Percentiles rank a stretch among this genome's conserved stretches.
These are phyloP conservation scores for Tetraselmis chui DNA, from an alignment of 139 green algal species.

Conservation along the genomic window DNA sequence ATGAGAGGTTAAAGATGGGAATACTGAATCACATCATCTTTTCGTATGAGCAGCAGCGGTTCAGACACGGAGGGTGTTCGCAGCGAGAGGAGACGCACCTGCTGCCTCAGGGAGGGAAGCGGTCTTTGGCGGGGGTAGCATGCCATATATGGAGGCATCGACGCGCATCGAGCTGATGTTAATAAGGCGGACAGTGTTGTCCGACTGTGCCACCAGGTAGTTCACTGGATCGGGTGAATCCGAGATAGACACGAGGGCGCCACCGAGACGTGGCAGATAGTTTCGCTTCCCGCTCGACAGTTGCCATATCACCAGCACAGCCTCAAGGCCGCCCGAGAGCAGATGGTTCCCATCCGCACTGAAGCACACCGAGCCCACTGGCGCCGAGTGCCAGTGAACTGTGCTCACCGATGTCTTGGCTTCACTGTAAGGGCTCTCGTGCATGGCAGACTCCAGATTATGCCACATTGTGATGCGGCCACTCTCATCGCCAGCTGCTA, in stretches of 20 bases:
- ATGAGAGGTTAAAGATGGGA: no score
- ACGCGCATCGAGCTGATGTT: slow-evolving; percentile 48
- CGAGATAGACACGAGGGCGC: slow-evolving; percentile 40
- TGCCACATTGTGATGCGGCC: slow-evolving; percentile 77
- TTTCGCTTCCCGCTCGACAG: slow-evolving; percentile 28
- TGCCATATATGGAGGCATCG: slow-evolving; percentile 37
- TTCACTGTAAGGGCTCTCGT: background rate
- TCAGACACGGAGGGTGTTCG: no score
- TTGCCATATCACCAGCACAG: slow-evolving; percentile 77
- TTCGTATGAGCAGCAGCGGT: no score
- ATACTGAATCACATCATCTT: no score
- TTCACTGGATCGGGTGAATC: slow-evolving; percentile 37
- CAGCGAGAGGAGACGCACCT: background rate
- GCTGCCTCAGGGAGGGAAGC: slow-evolving; percentile 1
- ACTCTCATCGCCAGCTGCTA: slow-evolving; percentile 66
- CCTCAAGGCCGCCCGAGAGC: slow-evolving; percentile 75
- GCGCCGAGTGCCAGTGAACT: slow-evolving; percentile 79
- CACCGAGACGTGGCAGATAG: slow-evolving; percentile 68
- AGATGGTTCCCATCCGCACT: slow-evolving; percentile 61
- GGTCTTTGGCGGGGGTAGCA: slow-evolving; percentile 27
- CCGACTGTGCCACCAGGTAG: slow-evolving; percentile 47
- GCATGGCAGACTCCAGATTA: slow-evolving; percentile 28
- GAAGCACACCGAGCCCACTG: slow-evolving; percentile 66
- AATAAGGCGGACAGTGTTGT: slow-evolving; percentile 70
- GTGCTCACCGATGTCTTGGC: slow-evolving; percentile 33